A percentile compares a stretch with the other conserved stretches of the same genome.
phyloP scores from a whole-genome alignment of 2,329 filamentous ascomycete genomes.

The Niveomyces coronatus region DNA sequence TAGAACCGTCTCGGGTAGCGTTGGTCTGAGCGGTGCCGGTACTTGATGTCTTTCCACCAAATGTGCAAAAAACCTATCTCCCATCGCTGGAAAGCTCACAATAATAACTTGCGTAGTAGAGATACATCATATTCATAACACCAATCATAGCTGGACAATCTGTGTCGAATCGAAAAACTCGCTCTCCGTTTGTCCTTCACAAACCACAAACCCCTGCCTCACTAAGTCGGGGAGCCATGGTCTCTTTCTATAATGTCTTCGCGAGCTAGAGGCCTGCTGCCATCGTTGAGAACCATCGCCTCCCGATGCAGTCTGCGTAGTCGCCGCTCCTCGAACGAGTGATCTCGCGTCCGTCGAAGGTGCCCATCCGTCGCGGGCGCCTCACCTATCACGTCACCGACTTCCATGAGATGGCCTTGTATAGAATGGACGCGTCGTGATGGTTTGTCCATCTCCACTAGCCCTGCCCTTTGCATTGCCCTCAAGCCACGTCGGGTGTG shows the following conservation, averaged over 20 bases:
- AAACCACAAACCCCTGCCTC: too few species aligned
- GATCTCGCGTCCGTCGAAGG: slow-evolving; percentile 31
- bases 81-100: too few species aligned
- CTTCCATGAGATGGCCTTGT: slow-evolving; percentile 24
- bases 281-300: slow-evolving; percentile 84
- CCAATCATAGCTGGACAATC: too few species aligned
- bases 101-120: too few species aligned
- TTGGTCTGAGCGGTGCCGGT: too few species aligned
- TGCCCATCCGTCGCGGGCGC: slow-evolving; percentile 18
- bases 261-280: slow-evolving; percentile 61
- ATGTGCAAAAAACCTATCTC: too few species aligned
- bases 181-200: too few species aligned
- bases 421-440: slow-evolving; percentile 19
- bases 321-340: slow-evolving; percentile 57
- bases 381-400: slow-evolving; percentile 18
- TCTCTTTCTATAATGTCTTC: slow-evolving; percentile 70
- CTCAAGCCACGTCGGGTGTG: slow-evolving; percentile 39
- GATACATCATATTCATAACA: too few species aligned
- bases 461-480: slow-evolving; percentile 40
- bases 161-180: too few species aligned
- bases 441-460: slow-evolving; percentile 27
- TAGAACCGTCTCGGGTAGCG: too few species aligned
- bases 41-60: too few species aligned
- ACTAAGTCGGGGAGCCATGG: slow-evolving; percentile 28
- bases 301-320: slow-evolving; percentile 68